These are phyloP conservation scores for Rhizophagus sp. DNA, from an alignment of 192 early-diverging fungal genomes.

Conservation along the genomic window DNA sequence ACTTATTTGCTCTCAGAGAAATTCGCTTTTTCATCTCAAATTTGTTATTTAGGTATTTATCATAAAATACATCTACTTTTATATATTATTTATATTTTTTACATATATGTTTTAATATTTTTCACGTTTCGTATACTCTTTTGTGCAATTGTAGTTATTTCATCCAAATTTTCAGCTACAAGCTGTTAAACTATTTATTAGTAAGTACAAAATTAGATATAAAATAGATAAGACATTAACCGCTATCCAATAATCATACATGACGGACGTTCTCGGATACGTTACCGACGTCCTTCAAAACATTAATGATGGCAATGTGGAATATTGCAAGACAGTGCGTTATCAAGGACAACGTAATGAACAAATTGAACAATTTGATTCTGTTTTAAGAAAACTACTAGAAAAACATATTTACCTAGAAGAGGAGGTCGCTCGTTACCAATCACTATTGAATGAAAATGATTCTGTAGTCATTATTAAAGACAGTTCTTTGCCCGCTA, in stretches of 20 bases:
- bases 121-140: no score
- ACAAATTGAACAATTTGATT: not conserved
- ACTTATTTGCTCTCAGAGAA: no score
- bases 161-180: no score
- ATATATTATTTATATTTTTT: no score
- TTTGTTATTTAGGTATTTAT: no score
- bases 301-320: constrained; percentile 13
- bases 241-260: not conserved
- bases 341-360: not conserved
- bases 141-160: no score
- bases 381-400: constrained; percentile 6
- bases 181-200: no score
- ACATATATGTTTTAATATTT: no score
- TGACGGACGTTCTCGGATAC: constrained; percentile 22
- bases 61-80: no score
- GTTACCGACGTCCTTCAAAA: constrained; percentile 27
- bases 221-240: not conserved
- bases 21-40: no score
- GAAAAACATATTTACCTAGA: constrained; percentile 7
- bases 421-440: constrained; percentile 12
- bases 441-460: constrained; percentile 15
- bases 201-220: not conserved
- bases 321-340: not conserved
- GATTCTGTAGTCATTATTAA: constrained; percentile 26
- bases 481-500: not conserved